Evolutionary conservation across 495 filamentous ascomycete genomes (phyloP), one percentile per base, ranked within the genome.

Genomic region (Venustampulla echinocandica): DNA sequence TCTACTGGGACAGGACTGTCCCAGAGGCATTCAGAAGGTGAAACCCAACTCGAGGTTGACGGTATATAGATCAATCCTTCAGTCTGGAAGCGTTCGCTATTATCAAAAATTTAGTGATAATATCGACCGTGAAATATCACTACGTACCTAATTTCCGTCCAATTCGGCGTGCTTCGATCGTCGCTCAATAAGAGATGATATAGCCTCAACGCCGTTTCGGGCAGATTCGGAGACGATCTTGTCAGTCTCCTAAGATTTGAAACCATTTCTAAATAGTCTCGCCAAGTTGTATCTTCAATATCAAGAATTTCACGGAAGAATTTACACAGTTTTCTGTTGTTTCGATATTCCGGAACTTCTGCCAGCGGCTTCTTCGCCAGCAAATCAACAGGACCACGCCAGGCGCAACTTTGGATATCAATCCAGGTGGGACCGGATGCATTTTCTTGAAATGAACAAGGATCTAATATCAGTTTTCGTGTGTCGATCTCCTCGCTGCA

Each of bases 21-120:
- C 47, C 47, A 50, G 17, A 50, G 40, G 28, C 47, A 50, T 21
- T 50, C 19, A 14, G 47, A 50, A 22, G 47, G 40, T 33, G 47
- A 10, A 34, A 38, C 25, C 47, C 47, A 50, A 1, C 4, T 1
- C 4, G 32, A 20, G 15, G 13, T 23, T 23, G 9, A n/a, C n/a
- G 47, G 41, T 4, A 14, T 17, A 44, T 44, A 50, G n/a, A 50
- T 22, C 23, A 50, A 18, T 15, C 42, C 1, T 23, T 50, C 20
- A 3, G 17, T 33, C 33, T 50, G 30, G 24, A 50, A 50, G 6
- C 27, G 23, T 17, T 35, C 20, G 11, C 47, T 50, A 9, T 20
- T 21, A 15, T 42, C 18, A 23, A 40, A 40, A 40, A 17, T 21
- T 21, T 22, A 23, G 37, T 17, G 18, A 5, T 40, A 7, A 21